Conservation (phyloP, 352 stramenopile genomes). For the Phytopythium litorale region DNA sequence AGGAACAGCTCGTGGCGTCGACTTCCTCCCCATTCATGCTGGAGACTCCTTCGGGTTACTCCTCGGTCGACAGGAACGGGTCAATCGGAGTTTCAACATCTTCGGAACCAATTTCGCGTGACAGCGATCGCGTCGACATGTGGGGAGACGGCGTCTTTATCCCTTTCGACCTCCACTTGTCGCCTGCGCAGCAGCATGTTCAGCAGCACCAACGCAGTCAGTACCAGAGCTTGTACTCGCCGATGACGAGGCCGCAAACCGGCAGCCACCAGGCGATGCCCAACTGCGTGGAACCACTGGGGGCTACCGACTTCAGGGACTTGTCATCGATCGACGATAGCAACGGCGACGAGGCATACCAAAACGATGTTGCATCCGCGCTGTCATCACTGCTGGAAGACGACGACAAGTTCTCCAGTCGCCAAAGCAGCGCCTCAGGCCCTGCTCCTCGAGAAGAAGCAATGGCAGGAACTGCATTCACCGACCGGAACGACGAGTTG, state of each 20-base stretch:
- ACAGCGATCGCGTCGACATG: background rate
- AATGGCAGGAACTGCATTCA: background rate
- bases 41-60: background rate
- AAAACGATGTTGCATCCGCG: background rate
- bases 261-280: background rate
- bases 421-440: background rate
- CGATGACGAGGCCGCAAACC: background rate
- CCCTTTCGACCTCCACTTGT: constrained; percentile 2
- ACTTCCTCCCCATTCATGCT: background rate
- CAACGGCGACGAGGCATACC: background rate
- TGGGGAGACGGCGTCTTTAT: background rate
- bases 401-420: background rate
- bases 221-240: background rate
- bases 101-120: background rate
- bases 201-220: background rate
- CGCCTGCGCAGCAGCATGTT: background rate
- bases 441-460: background rate
- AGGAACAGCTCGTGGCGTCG: background rate
- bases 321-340: background rate
- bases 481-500: background rate
- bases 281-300: background rate
- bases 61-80: background rate
- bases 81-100: background rate
- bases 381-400: constrained; percentile 15
- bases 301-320: background rate